These are phyloP conservation scores for Melampsora americana DNA, from an alignment of 1,284 basidiomycete genomes.

Conservation along the genomic window DNA sequence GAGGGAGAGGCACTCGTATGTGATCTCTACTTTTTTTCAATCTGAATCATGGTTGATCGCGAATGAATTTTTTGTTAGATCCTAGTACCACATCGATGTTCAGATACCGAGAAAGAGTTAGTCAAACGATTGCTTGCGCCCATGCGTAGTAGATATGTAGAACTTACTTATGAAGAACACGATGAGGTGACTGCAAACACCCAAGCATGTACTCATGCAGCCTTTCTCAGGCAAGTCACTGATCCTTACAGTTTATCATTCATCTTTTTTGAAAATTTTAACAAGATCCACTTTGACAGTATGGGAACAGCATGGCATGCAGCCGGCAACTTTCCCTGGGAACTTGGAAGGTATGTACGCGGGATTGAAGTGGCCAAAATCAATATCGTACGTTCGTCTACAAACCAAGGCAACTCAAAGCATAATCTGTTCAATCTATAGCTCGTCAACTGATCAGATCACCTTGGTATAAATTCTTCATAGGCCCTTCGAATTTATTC, in stretches of 20 bases:
- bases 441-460: not conserved
- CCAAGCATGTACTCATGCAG: constrained; percentile 95
- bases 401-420: not conserved
- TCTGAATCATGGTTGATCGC: not conserved
- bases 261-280: not conserved
- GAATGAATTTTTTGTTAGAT: constrained; percentile 60
- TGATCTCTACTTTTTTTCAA: constrained; percentile 6
- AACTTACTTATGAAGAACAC: constrained; percentile 91
- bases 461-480: not conserved
- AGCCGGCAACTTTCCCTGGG: constrained; percentile 83
- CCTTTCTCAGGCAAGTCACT: constrained; percentile 77
- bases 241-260: not conserved
- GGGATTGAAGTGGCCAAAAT: constrained; percentile 98
- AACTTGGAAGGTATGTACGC: constrained; percentile 79
- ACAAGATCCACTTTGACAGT: constrained; percentile 56
- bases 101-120: constrained; percentile 68
- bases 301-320: constrained; percentile 97
- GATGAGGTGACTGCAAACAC: constrained; percentile 96
- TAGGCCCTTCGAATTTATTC: constrained; percentile 81
- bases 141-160: constrained; percentile 82
- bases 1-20: constrained; percentile 74
- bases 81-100: constrained; percentile 80
- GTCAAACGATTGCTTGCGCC: constrained; percentile 80
- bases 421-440: not conserved
- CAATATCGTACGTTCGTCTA: constrained; percentile 65